These are phyloP conservation scores for Macrolepiota albuminosa DNA, from an alignment of 768 basidiomycete species.

Conservation along the genomic window DNA sequence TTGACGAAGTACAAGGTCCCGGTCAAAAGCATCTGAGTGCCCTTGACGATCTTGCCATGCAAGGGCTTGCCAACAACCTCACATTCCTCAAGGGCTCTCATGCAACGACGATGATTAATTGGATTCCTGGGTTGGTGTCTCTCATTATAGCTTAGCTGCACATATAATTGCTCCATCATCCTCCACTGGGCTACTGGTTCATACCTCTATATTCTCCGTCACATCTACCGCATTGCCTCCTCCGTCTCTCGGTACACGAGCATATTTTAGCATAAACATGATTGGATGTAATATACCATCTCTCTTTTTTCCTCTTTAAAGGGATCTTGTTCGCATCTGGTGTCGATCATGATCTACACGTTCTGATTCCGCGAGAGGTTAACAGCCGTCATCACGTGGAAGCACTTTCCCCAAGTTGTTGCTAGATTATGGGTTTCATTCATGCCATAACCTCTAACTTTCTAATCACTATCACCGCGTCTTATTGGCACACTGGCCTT, in stretches of 20 bases:
- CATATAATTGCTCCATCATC: slow-evolving; percentile 12
- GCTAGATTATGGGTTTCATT: not conserved
- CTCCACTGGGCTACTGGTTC: slow-evolving; percentile 3
- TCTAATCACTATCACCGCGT: not conserved
- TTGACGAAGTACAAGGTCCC: slow-evolving; percentile 53
- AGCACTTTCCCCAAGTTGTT: not conserved
- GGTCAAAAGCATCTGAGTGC: slow-evolving; percentile 52
- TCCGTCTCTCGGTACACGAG: not conserved
- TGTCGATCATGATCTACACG: slow-evolving; percentile 1
- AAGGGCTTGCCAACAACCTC: slow-evolving; percentile 68
- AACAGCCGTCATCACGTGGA: slow-evolving; percentile 7
- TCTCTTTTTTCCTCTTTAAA: not conserved
- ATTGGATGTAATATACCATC: slow-evolving; percentile 7
- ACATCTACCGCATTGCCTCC: slow-evolving; percentile 6
- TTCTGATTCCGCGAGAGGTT: not conserved
- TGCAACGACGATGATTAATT: slow-evolving; percentile 64
- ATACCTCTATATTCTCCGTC: slow-evolving; percentile 8
- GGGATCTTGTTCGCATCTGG: not conserved
- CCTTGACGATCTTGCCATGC: slow-evolving; percentile 70
- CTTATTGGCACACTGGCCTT: slow-evolving; percentile 12
- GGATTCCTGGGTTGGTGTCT: slow-evolving; percentile 54
- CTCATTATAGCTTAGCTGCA: slow-evolving; percentile 27
- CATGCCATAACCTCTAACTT: not conserved
- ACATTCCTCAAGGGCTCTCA: slow-evolving; percentile 57
- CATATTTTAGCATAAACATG: slow-evolving; percentile 6